A percentile compares a stretch with the other conserved stretches of the same genome.
These are phyloP conservation scores for Boletus speciosus DNA, from an alignment of 768 basidiomycete species.

Conservation along the genomic window DNA sequence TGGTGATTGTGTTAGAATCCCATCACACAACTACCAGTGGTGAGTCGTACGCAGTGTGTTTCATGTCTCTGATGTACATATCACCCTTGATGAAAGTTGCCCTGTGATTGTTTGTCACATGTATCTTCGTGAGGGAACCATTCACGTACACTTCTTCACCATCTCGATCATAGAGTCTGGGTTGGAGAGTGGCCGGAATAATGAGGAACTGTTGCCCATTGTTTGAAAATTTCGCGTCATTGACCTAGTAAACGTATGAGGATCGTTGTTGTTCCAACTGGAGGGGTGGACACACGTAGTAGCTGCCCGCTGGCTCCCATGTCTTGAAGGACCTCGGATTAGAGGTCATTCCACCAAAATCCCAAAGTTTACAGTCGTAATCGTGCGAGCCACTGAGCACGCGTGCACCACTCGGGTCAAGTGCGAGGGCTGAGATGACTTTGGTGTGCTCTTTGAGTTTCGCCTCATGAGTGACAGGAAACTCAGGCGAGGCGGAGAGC, in stretches of 20 bases:
- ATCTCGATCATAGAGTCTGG: slow-evolving; percentile 87
- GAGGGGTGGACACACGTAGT: slow-evolving; percentile 56
- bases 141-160: slow-evolving; percentile 84
- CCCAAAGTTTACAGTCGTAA: slow-evolving; percentile 98
- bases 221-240: slow-evolving; percentile 86
- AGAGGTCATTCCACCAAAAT: slow-evolving; percentile 96
- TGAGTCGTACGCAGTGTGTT: slow-evolving; percentile 83
- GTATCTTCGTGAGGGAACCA: slow-evolving; percentile 19
- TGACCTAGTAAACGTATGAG: slow-evolving; percentile 51
- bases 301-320: slow-evolving; percentile 92
- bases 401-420: slow-evolving; percentile 94
- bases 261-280: neutral
- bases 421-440: slow-evolving; percentile 85
- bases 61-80: slow-evolving; percentile 98
- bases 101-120: slow-evolving; percentile 56
- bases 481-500: slow-evolving; percentile 43
- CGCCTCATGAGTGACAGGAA: slow-evolving; percentile 91
- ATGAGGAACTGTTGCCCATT: slow-evolving; percentile 84
- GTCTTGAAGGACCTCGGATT: slow-evolving; percentile 92
- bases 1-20: slow-evolving; percentile 2
- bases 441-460: slow-evolving; percentile 93
- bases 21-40: slow-evolving; percentile 7
- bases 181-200: slow-evolving; percentile 82
- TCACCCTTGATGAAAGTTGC: slow-evolving; percentile 90
- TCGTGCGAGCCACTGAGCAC: slow-evolving; percentile 91